phyloP scores from a whole-genome alignment of 495 filamentous ascomycete genomes.

The Aspergillus sparsus region DNA sequence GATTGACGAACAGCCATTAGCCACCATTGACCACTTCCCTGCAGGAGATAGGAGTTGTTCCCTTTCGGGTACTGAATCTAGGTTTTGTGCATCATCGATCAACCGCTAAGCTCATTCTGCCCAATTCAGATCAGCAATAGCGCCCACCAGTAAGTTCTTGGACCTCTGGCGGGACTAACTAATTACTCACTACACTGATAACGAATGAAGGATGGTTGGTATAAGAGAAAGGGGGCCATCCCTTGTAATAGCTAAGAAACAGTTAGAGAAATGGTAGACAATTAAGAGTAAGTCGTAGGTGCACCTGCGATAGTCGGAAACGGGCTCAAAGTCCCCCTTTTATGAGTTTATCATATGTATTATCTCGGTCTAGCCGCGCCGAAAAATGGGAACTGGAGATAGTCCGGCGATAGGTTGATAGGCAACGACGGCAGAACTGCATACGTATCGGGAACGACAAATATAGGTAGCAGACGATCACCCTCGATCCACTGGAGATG shows the following conservation, averaged over 20 bases:
- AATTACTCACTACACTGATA: no score
- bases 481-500: slow-evolving; percentile 16
- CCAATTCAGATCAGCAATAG: not conserved
- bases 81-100: slow-evolving; percentile 1
- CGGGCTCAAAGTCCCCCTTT: not conserved
- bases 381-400: slow-evolving; percentile 9
- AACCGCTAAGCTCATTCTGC: slow-evolving; percentile 8
- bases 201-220: no score
- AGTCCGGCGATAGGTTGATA: not conserved
- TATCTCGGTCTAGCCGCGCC: slow-evolving; percentile 2
- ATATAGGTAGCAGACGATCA: slow-evolving; percentile 26
- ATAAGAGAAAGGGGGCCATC: not conserved
- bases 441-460: slow-evolving; percentile 14
- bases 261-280: no score
- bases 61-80: not conserved
- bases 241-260: no score
- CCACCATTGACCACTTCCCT: not conserved
- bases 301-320: not conserved
- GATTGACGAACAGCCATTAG: no score
- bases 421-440: not conserved
- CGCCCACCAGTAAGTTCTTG: not conserved
- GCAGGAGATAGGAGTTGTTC: not conserved
- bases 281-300: no score
- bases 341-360: not conserved
- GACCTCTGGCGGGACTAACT: not conserved